phyloP scores from a whole-genome alignment of 2,329 filamentous ascomycete species.

The Paracamarosporium sp. region DNA sequence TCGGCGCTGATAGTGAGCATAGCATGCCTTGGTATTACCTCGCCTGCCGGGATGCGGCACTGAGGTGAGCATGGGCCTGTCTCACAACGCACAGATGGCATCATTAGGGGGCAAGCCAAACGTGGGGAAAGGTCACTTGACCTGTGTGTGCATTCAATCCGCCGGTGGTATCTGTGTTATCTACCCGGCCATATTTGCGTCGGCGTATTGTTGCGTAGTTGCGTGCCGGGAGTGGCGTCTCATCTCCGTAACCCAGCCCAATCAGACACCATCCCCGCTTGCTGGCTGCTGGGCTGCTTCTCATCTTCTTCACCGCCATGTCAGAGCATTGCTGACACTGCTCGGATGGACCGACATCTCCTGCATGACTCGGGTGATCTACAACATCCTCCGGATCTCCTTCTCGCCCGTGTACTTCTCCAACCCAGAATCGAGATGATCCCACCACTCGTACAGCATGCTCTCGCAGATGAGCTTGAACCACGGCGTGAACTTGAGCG shows the following conservation, averaged over 20 bases:
- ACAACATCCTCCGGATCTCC: conserved; percentile 82
- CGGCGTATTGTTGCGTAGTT: too few species aligned
- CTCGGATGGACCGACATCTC: neutral
- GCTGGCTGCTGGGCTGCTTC: neutral
- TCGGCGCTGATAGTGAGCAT: conserved; percentile 12
- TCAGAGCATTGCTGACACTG: conserved; percentile 1
- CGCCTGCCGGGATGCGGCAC: conserved; percentile 18
- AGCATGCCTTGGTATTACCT: conserved; percentile 4
- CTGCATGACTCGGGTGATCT: too few species aligned
- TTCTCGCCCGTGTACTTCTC: conserved; percentile 87
- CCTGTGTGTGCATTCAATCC: conserved; percentile 24
- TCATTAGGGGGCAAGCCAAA: conserved; percentile 29
- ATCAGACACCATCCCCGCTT: neutral
- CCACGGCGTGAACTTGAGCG: conserved; percentile 92
- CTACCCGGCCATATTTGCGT: conserved; percentile 30
- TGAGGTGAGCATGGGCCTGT: conserved; percentile 31
- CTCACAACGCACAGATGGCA: conserved; percentile 23
- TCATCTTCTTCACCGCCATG: neutral
- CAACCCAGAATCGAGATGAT: conserved; percentile 78
- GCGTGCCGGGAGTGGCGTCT: conserved; percentile 28
- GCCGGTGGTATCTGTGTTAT: conserved; percentile 41
- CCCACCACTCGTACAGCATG: conserved; percentile 98
- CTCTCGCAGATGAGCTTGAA: conserved; percentile 99
- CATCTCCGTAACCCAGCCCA: conserved; percentile 21
- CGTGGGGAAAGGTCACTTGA: conserved; percentile 33